These are phyloP conservation scores for Ophiostoma angusticollis DNA, from an alignment of 2,329 filamentous ascomycete genomes.

Conservation along the genomic window DNA sequence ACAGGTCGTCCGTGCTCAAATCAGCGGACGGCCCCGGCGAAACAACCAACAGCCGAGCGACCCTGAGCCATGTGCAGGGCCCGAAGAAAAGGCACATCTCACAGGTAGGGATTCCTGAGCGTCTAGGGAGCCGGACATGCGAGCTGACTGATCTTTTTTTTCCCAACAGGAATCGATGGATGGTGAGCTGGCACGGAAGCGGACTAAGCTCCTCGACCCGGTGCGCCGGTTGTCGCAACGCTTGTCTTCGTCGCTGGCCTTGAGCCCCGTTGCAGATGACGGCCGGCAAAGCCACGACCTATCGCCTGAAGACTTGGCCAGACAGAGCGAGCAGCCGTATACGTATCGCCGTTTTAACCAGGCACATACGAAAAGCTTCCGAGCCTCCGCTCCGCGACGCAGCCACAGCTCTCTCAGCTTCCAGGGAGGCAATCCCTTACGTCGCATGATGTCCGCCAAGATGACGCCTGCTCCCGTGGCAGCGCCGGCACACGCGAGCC, in stretches of 20 bases:
- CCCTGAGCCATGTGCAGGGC: too few relatives aligned
- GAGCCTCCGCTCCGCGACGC: conserved; percentile 6
- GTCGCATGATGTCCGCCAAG: conserved; percentile 10
- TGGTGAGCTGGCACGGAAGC: conserved; percentile 7
- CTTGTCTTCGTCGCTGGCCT: conserved; percentile 9
- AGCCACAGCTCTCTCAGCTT: conserved; percentile 2
- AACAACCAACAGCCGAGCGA: too few relatives aligned
- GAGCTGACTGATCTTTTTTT: too few relatives aligned
- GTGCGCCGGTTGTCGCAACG: conserved; percentile 13
- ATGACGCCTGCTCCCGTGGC: neutral
- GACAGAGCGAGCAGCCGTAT: conserved; percentile 9
- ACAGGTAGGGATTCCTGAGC: conserved; percentile 4
- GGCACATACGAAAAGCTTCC: conserved; percentile 2
- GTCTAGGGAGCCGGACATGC: too few relatives aligned
- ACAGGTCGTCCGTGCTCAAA: neutral
- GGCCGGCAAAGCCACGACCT: neutral
- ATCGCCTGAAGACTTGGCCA: conserved; percentile 9
- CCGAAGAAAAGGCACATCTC: conserved; percentile 9
- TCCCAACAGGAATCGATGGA: neutral
- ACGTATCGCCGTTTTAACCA: conserved; percentile 1
- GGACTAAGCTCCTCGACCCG: conserved; percentile 9
- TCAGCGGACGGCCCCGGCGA: neutral
- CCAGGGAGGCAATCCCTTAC: conserved; percentile 3
- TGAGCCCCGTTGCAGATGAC: conserved; percentile 3
- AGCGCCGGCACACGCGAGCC: neutral